These are phyloP conservation scores for Lantana camara DNA, from an alignment of 257 asterid genomes.

Conservation along the genomic window DNA sequence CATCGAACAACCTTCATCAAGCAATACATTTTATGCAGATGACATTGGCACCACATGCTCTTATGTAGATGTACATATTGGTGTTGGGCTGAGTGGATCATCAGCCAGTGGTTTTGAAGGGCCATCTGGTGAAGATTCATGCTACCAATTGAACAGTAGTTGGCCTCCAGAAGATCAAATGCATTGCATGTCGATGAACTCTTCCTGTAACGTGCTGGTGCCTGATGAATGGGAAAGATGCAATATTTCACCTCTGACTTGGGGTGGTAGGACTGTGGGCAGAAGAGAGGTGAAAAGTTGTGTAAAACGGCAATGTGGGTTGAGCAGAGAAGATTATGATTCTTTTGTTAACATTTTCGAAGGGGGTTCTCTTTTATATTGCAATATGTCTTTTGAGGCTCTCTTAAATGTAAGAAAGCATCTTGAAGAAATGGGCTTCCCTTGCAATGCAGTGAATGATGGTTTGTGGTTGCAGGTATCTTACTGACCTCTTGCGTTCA, in stretches of 20 bases:
- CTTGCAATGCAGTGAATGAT: slow-evolving; percentile 97
- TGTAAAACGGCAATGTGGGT: slow-evolving; percentile 65
- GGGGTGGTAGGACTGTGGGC: slow-evolving; percentile 96
- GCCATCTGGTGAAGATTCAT: slow-evolving; percentile 88
- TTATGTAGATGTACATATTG: slow-evolving; percentile 50
- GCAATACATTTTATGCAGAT: slow-evolving; percentile 45
- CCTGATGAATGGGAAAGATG: slow-evolving; percentile 88
- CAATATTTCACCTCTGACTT: slow-evolving; percentile 67
- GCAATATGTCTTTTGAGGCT: slow-evolving; percentile 96
- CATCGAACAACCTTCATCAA: slow-evolving; percentile 47
- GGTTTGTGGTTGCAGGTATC: slow-evolving; percentile 97
- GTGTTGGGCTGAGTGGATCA: slow-evolving; percentile 50
- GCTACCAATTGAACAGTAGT: slow-evolving; percentile 70
- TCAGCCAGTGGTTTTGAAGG: slow-evolving; percentile 70
- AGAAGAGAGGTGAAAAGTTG: slow-evolving; percentile 76
- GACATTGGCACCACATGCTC: slow-evolving; percentile 62
- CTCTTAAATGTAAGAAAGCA: slow-evolving; percentile 84
- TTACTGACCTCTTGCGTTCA: slow-evolving; percentile 21
- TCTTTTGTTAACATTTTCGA: slow-evolving; percentile 80
- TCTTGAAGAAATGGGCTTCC: slow-evolving; percentile 97
- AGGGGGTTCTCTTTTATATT: slow-evolving; percentile 86
- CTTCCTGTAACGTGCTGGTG: slow-evolving; percentile 59
- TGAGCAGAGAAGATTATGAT: slow-evolving; percentile 85
- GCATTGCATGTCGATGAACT: slow-evolving; percentile 55
- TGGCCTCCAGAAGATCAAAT: slow-evolving; percentile 82